Evolutionary conservation across 352 stramenopile species (phyloP).

Genomic region (Phytophthora pini): DNA sequence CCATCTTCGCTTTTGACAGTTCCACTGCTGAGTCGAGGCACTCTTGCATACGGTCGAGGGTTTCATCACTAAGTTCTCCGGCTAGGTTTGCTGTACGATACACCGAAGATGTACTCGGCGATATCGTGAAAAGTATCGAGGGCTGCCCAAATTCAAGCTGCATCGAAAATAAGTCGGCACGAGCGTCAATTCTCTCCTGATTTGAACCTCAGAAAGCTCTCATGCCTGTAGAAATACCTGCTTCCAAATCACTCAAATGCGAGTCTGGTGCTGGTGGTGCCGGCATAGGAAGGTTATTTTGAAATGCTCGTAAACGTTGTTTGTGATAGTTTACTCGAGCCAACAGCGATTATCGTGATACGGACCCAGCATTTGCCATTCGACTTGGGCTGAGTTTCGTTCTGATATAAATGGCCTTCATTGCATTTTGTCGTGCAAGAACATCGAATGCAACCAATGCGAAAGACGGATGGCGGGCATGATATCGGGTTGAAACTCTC

Average conservation of each 20-base stretch:
- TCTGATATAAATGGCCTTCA: conserved; percentile 7
- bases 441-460: conserved; percentile 11
- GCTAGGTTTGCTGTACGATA: conserved; percentile 16
- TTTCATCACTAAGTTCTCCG: background rate
- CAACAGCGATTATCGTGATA: background rate
- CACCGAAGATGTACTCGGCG: background rate
- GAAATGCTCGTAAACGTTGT: background rate
- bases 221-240: conserved; percentile 1
- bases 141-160: conserved; percentile 1
- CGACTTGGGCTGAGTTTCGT: background rate
- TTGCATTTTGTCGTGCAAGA: background rate
- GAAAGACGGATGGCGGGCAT: background rate
- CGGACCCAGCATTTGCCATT: background rate
- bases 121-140: conserved; percentile 9
- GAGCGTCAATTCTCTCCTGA: background rate
- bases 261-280: background rate
- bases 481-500: background rate
- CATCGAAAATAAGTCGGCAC: conserved; percentile 1
- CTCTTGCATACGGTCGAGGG: background rate
- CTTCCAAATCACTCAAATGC: background rate
- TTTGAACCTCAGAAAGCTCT: conserved; percentile 3
- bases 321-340: background rate
- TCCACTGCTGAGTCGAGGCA: background rate
- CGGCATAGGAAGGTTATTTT: background rate
- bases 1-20: background rate